A percentile compares a stretch with the other conserved stretches of the same genome.
Evolutionary conservation across 176 grass and related monocot species (phyloP).

Genomic region (Dendrocalamus sinicus): DNA sequence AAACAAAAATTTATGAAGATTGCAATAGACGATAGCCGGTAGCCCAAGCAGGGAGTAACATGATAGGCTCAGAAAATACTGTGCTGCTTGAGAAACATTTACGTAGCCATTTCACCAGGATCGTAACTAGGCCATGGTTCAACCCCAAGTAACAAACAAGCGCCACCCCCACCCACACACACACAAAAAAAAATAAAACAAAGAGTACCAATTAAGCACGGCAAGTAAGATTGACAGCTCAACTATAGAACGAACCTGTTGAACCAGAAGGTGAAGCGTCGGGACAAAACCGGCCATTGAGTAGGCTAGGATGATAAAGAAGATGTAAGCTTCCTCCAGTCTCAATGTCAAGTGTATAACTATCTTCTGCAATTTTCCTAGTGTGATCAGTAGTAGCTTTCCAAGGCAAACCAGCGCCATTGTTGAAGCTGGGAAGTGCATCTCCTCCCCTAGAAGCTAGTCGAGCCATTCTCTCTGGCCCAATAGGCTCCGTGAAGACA

Average conservation of each 20-base stretch:
- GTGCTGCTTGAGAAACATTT: conserved; percentile 8
- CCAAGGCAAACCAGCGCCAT: conserved; percentile 84
- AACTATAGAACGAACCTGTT: conserved; percentile 66
- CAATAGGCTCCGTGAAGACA: conserved; percentile 89
- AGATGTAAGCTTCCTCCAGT: conserved; percentile 78
- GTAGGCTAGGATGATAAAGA: conserved; percentile 84
- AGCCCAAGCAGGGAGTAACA: conserved; percentile 28
- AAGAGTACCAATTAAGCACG: conserved; percentile 15
- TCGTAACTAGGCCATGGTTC: conserved; percentile 10
- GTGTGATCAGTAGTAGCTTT: conserved; percentile 64
- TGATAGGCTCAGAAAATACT: background rate
- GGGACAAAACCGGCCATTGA: conserved; percentile 78
- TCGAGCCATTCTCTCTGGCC: conserved; percentile 75
- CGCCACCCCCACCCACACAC: background rate
- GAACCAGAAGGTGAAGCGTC: conserved; percentile 91
- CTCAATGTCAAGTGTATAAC: conserved; percentile 67
- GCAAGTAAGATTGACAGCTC: conserved; percentile 13
- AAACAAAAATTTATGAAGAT: conserved; percentile 29
- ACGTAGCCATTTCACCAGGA: conserved; percentile 17
- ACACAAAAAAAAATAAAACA: background rate
- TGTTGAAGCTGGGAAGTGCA: conserved; percentile 76
- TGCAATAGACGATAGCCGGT: background rate
- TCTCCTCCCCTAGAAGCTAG: conserved; percentile 87
- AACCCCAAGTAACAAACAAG: conserved; percentile 10
- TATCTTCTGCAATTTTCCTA: conserved; percentile 69